Evolutionary conservation across 2,329 filamentous ascomycete species (phyloP).

Genomic region (Simplicillium sp.): DNA sequence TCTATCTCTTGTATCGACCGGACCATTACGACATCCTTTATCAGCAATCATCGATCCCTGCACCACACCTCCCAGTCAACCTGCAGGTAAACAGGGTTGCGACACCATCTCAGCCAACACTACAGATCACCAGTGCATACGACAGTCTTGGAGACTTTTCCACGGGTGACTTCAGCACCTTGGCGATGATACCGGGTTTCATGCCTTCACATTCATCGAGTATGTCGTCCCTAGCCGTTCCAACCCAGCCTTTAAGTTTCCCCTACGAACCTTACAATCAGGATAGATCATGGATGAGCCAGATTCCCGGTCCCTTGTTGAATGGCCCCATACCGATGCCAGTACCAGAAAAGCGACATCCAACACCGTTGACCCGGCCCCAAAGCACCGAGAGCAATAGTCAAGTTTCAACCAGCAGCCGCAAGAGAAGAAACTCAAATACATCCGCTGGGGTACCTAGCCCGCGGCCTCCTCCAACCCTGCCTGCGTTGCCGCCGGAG

Average conservation of each 20-base stretch:
- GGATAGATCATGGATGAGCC: slow-evolving; percentile 3
- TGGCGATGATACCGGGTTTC: slow-evolving; percentile 34
- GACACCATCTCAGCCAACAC: slow-evolving; percentile 33
- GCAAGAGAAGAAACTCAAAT: no score
- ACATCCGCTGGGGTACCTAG: no score
- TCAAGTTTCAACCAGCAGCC: no score
- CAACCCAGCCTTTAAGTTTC: background rate
- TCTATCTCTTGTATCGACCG: slow-evolving; percentile 55
- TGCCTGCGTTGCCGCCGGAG: no score
- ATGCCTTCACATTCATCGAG: slow-evolving; percentile 4
- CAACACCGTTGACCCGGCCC: no score
- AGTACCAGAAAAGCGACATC: no score
- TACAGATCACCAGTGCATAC: slow-evolving; percentile 28
- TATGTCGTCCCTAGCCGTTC: background rate
- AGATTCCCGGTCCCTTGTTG: no score
- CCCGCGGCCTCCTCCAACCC: no score
- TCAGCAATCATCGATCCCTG: slow-evolving; percentile 32
- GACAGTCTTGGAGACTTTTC: slow-evolving; percentile 29
- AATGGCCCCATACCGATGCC: no score
- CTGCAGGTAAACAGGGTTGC: slow-evolving; percentile 46
- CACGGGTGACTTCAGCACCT: slow-evolving; percentile 27
- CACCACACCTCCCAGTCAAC: slow-evolving; percentile 12
- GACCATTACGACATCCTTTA: slow-evolving; percentile 96
- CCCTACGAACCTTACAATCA: background rate
- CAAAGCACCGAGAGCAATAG: no score